Evolutionary conservation across 2,329 filamentous ascomycete genomes (phyloP), one percentile per base, ranked within the genome.

Genomic region (Trichoderma pleuroti): DNA sequence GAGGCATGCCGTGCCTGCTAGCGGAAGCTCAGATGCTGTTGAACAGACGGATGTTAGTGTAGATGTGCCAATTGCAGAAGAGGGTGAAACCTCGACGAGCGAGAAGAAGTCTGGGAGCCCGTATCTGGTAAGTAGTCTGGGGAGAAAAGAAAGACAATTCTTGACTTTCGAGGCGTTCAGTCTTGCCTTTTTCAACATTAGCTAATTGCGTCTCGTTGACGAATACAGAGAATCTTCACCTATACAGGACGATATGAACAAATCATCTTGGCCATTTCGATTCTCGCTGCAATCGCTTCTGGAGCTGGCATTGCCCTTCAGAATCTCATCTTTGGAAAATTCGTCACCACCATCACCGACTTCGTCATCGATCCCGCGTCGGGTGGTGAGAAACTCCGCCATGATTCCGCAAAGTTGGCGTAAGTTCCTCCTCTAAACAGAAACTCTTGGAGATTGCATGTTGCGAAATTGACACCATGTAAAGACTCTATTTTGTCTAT

Each of bases 401-500:
- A 70, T 18, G 78, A 80, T 14, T 75, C 76, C 34, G 75, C 75
- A n/a, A 75, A 76, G 24, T 73, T 80, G 34, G 78, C 79, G 80
- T 81, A 67, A 70, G 79, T 68, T 6, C 6, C 16, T 57, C 11
- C 26, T 5, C 28, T 16, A 11, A 11, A 21, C 21, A 12, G 21
- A 18, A 16, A 6, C 7, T 3, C 10, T 2, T 18, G 12, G 3
- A n/a, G 9, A 32, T 16, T 10, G 3, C 11, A 10, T 46, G 14
- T 14, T 18, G 84, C 85, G 74, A 74, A 84, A 63, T 83, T 52
- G 77, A 3, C 83, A 83, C 10, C 82, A 18, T 42, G 75, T 2
- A 26, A 74, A 85, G 84, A 0, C 78, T 90, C 7, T 89, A 86
- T 75, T 88, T 89, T 73, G 81, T 89, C 30, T 89, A 88, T 72